Conservation (phyloP, 768 basidiomycete genomes). For the Daedaleopsis sinensis region DNA sequence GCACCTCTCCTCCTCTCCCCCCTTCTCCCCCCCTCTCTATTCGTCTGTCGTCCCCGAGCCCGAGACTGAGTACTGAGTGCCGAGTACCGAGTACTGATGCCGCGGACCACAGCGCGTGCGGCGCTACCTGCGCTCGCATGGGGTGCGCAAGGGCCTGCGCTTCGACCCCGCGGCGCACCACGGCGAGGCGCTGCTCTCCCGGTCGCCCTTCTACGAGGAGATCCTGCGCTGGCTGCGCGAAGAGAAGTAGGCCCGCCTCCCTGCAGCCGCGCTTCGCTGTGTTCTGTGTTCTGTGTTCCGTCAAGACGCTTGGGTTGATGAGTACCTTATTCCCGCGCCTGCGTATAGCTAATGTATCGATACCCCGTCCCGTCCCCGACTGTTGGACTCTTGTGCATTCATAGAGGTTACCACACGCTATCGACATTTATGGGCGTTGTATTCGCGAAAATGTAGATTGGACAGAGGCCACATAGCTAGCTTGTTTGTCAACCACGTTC, state of each 20-base stretch:
- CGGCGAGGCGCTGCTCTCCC: constrained; percentile 59
- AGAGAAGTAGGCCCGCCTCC: background rate
- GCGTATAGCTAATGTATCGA: constrained; percentile 1
- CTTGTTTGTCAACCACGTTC: no score
- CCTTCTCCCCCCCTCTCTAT: background rate
- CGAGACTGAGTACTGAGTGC: background rate
- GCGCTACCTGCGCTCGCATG: constrained; percentile 76
- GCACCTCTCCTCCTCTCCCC: constrained; percentile 13
- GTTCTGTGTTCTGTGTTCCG: no score
- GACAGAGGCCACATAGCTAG: no score
- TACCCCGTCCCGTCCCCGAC: constrained; percentile 7
- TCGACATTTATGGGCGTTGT: no score
- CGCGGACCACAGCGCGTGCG: constrained; percentile 58
- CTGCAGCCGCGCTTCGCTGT: background rate
- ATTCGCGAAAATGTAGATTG: no score
- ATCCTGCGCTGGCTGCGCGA: constrained; percentile 66
- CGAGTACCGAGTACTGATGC: no score
- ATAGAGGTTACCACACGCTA: background rate
- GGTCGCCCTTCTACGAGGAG: constrained; percentile 52
- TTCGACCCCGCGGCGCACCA: constrained; percentile 66
- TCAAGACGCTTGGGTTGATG: background rate
- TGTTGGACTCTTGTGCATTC: background rate
- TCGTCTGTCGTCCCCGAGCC: no score
- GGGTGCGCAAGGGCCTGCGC: constrained; percentile 65
- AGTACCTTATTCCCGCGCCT: background rate